A percentile compares a stretch with the other conserved stretches of the same genome.
phyloP scores from a whole-genome alignment of 148 eudicot genomes.

The Euryodendron excelsum region DNA sequence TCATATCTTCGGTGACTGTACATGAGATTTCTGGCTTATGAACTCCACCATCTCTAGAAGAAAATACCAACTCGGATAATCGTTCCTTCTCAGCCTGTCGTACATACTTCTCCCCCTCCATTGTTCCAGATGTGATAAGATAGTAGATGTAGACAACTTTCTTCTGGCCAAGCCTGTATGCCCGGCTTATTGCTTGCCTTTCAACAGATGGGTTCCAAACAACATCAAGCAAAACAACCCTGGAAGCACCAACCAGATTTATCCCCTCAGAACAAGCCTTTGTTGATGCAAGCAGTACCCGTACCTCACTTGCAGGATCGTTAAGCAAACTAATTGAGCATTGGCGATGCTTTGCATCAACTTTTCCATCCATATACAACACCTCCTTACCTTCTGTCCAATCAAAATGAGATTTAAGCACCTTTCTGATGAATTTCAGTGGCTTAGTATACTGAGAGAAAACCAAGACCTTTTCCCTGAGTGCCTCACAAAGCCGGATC shows the following conservation, averaged over 20 bases:
- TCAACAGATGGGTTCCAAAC: conserved; percentile 83
- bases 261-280: conserved; percentile 83
- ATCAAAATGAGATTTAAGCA: conserved; percentile 25
- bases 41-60: conserved; percentile 29
- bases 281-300: conserved; percentile 74
- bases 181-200: conserved; percentile 83
- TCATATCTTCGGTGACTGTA: conserved; percentile 42
- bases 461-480: conserved; percentile 61
- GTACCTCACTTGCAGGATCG: conserved; percentile 48
- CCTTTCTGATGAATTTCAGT: conserved; percentile 30
- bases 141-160: conserved; percentile 62
- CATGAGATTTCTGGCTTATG: conserved; percentile 8
- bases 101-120: conserved; percentile 48
- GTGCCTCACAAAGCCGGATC: conserved; percentile 35
- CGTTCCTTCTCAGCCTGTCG: conserved; percentile 52
- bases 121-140: conserved; percentile 47
- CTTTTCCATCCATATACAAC: conserved; percentile 50
- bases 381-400: conserved; percentile 55
- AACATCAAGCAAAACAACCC: conserved; percentile 73
- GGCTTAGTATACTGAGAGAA: conserved; percentile 62
- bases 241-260: conserved; percentile 73
- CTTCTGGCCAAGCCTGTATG: conserved; percentile 72
- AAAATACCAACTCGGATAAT: conserved; percentile 58
- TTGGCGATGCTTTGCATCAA: conserved; percentile 40
- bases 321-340: conserved; percentile 42